Conservation (phyloP, 441 rosid genomes). For the Brassica balearica region DNA sequence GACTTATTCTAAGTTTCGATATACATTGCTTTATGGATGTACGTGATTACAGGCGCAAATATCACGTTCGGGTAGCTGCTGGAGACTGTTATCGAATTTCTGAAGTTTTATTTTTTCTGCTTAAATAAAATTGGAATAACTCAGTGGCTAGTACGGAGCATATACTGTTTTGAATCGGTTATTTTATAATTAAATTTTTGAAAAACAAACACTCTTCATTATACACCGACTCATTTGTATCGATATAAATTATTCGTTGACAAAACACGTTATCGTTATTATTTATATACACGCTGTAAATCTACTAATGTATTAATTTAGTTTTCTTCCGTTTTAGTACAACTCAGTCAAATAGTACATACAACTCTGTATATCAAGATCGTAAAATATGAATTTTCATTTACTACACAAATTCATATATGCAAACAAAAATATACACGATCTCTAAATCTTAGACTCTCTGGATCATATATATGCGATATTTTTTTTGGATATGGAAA, state of each 20-base stretch:
- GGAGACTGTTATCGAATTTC: conserved; percentile 26
- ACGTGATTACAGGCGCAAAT: conserved; percentile 47
- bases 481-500: not conserved
- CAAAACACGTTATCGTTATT: not conserved
- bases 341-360: not conserved
- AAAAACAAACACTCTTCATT: not conserved
- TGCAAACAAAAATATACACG: not conserved
- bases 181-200: not conserved
- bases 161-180: conserved; percentile 23
- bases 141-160: conserved; percentile 16
- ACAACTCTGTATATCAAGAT: not conserved
- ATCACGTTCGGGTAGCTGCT: conserved; percentile 44
- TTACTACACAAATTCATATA: not conserved
- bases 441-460: not conserved
- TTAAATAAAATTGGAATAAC: conserved; percentile 16
- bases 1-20: conserved; percentile 39
- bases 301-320: not conserved
- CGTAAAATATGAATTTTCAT: not conserved
- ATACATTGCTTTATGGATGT: conserved; percentile 45
- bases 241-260: not conserved
- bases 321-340: not conserved
- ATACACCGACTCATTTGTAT: not conserved
- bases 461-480: not conserved
- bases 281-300: not conserved
- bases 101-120: not conserved